Conservation (phyloP, 1,284 basidiomycete genomes). For the Trichosporon sp. region DNA sequence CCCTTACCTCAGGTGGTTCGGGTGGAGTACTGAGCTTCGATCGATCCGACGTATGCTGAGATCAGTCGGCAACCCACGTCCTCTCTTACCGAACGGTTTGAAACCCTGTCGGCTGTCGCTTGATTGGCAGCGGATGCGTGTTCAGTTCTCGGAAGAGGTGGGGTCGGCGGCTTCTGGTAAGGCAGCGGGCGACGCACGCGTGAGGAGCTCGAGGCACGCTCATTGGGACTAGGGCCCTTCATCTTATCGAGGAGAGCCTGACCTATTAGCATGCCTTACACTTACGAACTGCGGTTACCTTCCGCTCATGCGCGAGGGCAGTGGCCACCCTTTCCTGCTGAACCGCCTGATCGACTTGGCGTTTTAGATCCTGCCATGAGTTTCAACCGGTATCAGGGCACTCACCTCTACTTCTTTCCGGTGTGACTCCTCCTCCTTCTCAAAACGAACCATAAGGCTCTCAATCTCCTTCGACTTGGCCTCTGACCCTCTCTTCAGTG, state of each 20-base stretch:
- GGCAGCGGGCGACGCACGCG: neutral
- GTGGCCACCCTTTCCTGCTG: neutral
- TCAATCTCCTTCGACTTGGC: neutral
- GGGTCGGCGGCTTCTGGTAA: neutral
- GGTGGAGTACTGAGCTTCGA: neutral
- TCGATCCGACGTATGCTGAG: neutral
- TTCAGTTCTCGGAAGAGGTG: neutral
- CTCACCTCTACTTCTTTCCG: neutral
- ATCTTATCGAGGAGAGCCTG: neutral
- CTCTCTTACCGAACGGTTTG: neutral
- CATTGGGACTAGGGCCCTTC: neutral
- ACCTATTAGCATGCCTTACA: neutral
- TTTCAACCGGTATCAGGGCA: neutral
- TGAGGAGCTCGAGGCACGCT: neutral
- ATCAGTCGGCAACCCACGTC: neutral
- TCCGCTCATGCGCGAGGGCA: neutral
- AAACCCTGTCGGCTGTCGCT: neutral
- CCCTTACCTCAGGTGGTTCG: neutral
- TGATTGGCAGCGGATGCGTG: neutral
- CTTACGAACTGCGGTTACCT: neutral
- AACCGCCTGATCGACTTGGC: neutral
- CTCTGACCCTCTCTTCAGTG: neutral
- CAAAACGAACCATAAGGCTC: neutral
- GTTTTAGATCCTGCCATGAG: neutral
- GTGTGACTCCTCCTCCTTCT: neutral